Evolutionary conservation across 2,329 filamentous ascomycete genomes (phyloP).

Genomic region (Tolypocladium inflatum): DNA sequence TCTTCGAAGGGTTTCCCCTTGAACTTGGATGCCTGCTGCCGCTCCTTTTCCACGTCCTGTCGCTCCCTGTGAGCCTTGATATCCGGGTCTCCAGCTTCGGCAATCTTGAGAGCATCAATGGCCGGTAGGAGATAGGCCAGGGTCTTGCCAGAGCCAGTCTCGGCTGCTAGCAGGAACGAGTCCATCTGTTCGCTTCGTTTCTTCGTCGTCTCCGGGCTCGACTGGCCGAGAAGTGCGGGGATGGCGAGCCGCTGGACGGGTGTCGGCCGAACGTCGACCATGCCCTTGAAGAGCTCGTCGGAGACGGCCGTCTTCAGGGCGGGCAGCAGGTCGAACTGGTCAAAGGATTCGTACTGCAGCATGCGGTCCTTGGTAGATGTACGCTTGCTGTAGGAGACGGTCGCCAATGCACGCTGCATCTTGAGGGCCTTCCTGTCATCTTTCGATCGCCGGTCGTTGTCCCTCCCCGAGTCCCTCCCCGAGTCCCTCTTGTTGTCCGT

Average conservation of each 20-base stretch:
- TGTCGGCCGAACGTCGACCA: constrained; percentile 71
- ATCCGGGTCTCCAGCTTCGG: constrained; percentile 51
- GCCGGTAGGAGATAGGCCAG: constrained; percentile 82
- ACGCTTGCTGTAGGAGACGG: constrained; percentile 65
- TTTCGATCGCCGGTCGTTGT: constrained; percentile 23
- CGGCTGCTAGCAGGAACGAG: constrained; percentile 75
- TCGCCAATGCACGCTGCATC: constrained; percentile 77
- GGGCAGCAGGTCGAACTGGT: constrained; percentile 69
- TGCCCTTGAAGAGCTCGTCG: constrained; percentile 62
- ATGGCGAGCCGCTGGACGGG: constrained; percentile 86
- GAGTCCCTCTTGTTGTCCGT: neutral
- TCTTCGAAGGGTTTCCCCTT: constrained; percentile 59
- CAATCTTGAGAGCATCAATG: constrained; percentile 75
- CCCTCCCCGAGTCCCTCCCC: constrained; percentile 12
- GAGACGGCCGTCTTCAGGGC: constrained; percentile 60
- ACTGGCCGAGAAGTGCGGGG: constrained; percentile 61
- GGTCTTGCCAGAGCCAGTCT: constrained; percentile 96
- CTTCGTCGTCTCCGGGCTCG: constrained; percentile 17
- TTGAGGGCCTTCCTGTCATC: constrained; percentile 67
- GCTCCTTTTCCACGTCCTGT: constrained; percentile 44
- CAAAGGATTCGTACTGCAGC: constrained; percentile 65
- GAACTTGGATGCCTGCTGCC: constrained; percentile 41
- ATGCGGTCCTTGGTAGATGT: constrained; percentile 43
- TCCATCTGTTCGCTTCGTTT: constrained; percentile 28
- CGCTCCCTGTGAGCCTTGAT: constrained; percentile 48